Percentiles rank a stretch among this genome's conserved stretches.
Conservation (phyloP, 1,284 basidiomycete species). For the Binderoboletus segoi region DNA sequence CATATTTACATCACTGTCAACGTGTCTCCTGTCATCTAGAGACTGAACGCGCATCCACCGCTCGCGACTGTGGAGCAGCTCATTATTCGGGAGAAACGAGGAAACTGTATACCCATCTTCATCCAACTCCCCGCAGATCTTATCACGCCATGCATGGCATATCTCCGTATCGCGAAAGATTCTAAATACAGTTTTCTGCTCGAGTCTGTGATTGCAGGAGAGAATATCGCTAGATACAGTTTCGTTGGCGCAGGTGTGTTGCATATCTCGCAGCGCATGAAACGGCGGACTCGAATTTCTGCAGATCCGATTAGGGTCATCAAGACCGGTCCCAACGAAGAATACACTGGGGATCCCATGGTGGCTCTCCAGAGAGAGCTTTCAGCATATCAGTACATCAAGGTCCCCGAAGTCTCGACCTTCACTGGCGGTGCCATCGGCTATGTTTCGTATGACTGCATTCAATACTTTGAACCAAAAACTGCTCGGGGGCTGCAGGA, state of each 20-base stretch:
- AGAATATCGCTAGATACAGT: slow-evolving; percentile 91
- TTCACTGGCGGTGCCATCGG: slow-evolving; percentile 99
- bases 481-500: slow-evolving; percentile 77
- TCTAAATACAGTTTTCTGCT: slow-evolving; percentile 92
- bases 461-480: slow-evolving; percentile 96
- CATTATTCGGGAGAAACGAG: slow-evolving; percentile 75
- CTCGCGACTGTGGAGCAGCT: slow-evolving; percentile 70
- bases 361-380: slow-evolving; percentile 85
- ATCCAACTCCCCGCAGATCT: slow-evolving; percentile 94
- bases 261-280: slow-evolving; percentile 10
- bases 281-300: neutral
- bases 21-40: slow-evolving; percentile 42
- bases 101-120: slow-evolving; percentile 93
- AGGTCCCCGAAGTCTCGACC: slow-evolving; percentile 88
- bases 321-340: slow-evolving; percentile 85
- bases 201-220: slow-evolving; percentile 90
- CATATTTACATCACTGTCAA: slow-evolving; percentile 1
- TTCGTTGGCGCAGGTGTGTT: slow-evolving; percentile 93
- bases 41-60: slow-evolving; percentile 66
- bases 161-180: slow-evolving; percentile 90
- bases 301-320: slow-evolving; percentile 92
- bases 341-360: slow-evolving; percentile 88
- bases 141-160: slow-evolving; percentile 96
- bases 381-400: slow-evolving; percentile 85
- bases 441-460: slow-evolving; percentile 96